phyloP scores from a whole-genome alignment of 108 stramenopile genomes.

The Nannochloropsis oceanica region DNA sequence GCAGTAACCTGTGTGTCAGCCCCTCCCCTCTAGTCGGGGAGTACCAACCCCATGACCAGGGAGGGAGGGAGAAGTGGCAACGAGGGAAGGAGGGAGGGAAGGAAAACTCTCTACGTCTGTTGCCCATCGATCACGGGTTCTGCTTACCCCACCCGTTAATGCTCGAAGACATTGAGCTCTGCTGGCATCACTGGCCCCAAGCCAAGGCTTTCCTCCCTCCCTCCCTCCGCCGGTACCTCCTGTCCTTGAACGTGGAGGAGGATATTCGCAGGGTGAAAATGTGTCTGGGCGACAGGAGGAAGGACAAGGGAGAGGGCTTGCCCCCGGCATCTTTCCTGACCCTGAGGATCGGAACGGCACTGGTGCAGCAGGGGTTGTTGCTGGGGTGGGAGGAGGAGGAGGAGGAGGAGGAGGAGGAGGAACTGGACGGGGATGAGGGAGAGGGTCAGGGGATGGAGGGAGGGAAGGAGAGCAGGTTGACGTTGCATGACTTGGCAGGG shows the following conservation, averaged over 20 bases:
- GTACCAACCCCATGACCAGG: no score
- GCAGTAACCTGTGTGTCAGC: no score
- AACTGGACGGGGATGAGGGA: no score
- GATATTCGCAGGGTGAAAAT: not conserved
- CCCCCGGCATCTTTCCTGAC: not conserved
- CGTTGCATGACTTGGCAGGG: not conserved
- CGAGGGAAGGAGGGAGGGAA: not conserved
- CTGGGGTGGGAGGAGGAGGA: not conserved
- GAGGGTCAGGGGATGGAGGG: not conserved
- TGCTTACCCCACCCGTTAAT: slow-evolving; percentile 1
- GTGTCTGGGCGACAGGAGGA: not conserved
- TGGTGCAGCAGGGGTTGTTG: not conserved
- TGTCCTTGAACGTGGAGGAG: not conserved
- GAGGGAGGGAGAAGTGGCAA: no score
- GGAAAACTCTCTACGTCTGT: not conserved
- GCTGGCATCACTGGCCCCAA: not conserved
- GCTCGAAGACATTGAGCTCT: not conserved
- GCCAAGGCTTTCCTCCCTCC: not conserved
- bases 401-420: not conserved
- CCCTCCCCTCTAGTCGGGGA: no score
- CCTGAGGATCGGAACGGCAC: slow-evolving; percentile 4
- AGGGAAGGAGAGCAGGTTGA: not conserved
- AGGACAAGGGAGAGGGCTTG: not conserved
- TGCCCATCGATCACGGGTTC: slow-evolving; percentile 19
- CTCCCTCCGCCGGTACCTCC: not conserved